Evolutionary conservation across 2,329 filamentous ascomycete genomes (phyloP), one percentile per base, ranked within the genome.

Genomic region (Clonostachys byssicola): DNA sequence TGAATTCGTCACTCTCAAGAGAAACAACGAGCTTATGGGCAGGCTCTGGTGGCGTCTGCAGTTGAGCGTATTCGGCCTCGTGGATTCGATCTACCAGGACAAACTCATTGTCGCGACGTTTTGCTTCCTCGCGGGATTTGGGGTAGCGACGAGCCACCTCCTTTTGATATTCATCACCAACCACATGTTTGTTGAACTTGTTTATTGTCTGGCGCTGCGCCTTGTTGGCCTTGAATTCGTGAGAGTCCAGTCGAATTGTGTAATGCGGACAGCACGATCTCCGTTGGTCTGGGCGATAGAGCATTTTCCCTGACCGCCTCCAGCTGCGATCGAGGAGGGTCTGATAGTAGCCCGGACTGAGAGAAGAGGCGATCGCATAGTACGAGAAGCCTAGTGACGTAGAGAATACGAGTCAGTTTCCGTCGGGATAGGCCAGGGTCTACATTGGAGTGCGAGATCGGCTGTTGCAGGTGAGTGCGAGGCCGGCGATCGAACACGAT

Each of bases 241-340:
- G 64, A 20, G 82, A 81, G 56, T 89, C 86, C 17, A 92, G 73
- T 42, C 88, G 82, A 46, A 94, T 84, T 1, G 88, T 91, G 63
- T 92, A 97, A 60, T 96, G 91, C 41, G 92, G 91, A 64, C 94
- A 99, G 60, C 94, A 99, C 51, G 90, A 88, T 48, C 83, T 76
- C 49, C 78, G 78, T 57, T 89, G 84, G 64, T 94, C 86, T 13
- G 89, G 88, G 51, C 89, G 83, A 66, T 94, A 94, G 43, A 94
- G 71, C 9, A 90, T 72, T 30, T 70, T 81, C 14, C 80, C 83
- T 36, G 83, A 91, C 52, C 88, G 78, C 63, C 89, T 85, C 88
- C 88, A 94, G 51, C 85, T 88, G 53, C 86, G 80, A 63, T 91
- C 81, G 41, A 92, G 70, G 36, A 94, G 72, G 40, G 63, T 70